Percentiles rank a stretch among this genome's conserved stretches.
Evolutionary conservation across 345 rosid genomes (phyloP).

Genomic region (Clarkia xantiana): DNA sequence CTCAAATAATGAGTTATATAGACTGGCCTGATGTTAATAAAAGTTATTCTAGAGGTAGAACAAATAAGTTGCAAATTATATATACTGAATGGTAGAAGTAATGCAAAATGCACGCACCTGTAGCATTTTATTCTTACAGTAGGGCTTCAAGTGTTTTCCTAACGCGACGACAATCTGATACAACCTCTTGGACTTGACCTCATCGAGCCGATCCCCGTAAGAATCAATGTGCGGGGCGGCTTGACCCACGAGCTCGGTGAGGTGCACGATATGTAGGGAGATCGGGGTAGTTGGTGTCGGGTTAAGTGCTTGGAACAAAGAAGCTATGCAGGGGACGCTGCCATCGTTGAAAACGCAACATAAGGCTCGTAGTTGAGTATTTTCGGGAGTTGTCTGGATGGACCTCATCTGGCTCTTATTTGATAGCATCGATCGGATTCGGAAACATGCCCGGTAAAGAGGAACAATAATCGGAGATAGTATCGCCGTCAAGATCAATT

Average conservation of each 20-base stretch:
- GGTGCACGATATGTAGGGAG: slow-evolving; percentile 10
- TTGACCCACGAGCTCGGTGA: slow-evolving; percentile 11
- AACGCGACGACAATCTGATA: slow-evolving; percentile 14
- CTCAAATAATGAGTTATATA: no score
- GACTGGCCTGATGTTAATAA: no score
- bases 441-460: slow-evolving; percentile 5
- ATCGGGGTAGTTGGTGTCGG: slow-evolving; percentile 3
- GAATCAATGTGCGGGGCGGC: slow-evolving; percentile 13
- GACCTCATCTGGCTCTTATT: background rate
- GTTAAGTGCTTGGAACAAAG: slow-evolving; percentile 13
- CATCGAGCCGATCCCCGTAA: slow-evolving; percentile 1
- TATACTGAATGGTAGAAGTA: no score
- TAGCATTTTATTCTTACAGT: no score
- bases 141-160: slow-evolving; percentile 1
- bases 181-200: background rate
- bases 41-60: no score
- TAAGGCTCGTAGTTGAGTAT: slow-evolving; percentile 10
- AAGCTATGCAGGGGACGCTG: slow-evolving; percentile 11
- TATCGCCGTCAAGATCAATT: slow-evolving; percentile 13
- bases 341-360: slow-evolving; percentile 12
- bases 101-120: no score
- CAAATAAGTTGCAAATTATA: no score
- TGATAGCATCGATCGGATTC: background rate
- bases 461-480: slow-evolving; percentile 5
- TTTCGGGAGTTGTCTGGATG: slow-evolving; percentile 1